Evolutionary conservation across 306 rosid genomes (phyloP), one percentile per base, ranked within the genome.

Genomic region (Fagus sylvatica): DNA sequence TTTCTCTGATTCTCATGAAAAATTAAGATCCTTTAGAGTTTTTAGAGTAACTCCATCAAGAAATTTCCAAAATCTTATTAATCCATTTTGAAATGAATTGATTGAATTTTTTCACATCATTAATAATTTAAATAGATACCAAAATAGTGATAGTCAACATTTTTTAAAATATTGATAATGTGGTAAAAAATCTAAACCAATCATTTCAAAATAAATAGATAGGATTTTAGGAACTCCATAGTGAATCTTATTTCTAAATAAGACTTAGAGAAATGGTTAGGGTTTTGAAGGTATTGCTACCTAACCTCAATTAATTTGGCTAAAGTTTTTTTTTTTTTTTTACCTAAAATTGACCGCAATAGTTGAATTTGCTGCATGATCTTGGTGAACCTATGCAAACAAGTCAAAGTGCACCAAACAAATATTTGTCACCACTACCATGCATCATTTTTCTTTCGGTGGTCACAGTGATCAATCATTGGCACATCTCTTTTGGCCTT

Each of bases 401-500:
- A 34, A 62, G 69, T 62, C 69, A 62, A 15, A 34, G 69, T 62
- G 28, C 69, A 34, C 43, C 64, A 28, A 57, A 57, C 15, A 62
- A 6, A 6, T 36, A 15, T 36, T 5, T 62, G 41, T 62, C 69
- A 15, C 41, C 43, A 34, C 43, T 34, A 6, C 5, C 68, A 61
- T 34, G 68, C 41, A 62, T 36, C 28, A 6, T 62, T 62, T 22
- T 19, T 36, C 42, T 62, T 62, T 36, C 41, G 17, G 19, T 60
- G 22, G 33, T 40, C 1, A 34, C 22, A 16, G 43, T 62, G 7
- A 36, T 62, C 43, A 36, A 62, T 62, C 42, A 62, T 34, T 10
- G 41, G 41, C 5, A 34, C 22, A 33, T 36, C 43, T 34, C 41
- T 5, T 34, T 34, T 36, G 28, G 69, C 41, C 43, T 34, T 5